These are phyloP conservation scores for Aureobasidium melanogenum DNA, from an alignment of 2,329 filamentous ascomycete genomes.

Conservation along the genomic window DNA sequence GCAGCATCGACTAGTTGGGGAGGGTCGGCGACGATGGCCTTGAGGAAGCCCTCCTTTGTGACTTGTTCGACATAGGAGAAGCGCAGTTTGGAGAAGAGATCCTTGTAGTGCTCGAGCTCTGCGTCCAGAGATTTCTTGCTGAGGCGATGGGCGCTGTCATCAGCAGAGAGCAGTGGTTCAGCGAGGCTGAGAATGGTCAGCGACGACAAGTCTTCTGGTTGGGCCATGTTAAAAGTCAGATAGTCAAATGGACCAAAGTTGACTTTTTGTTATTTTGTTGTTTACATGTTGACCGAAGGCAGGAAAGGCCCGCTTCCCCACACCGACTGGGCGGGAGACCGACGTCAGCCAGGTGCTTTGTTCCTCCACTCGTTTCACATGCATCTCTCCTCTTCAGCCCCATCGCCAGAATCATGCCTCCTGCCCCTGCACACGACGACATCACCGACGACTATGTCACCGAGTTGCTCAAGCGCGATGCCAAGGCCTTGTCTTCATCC, in stretches of 20 bases:
- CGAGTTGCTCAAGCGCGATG: conserved; percentile 69
- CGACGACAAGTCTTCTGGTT: conserved; percentile 35
- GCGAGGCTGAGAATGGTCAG: conserved; percentile 50
- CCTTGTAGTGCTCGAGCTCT: conserved; percentile 83
- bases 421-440: conserved; percentile 16
- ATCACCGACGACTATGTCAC: conserved; percentile 73
- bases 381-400: not conserved
- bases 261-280: not conserved
- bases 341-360: not conserved
- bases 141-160: conserved; percentile 42
- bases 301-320: not conserved
- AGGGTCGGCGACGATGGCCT: conserved; percentile 82
- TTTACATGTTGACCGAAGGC: conserved; percentile 6
- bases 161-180: conserved; percentile 28
- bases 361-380: not conserved
- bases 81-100: conserved; percentile 89
- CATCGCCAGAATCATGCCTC: conserved; percentile 11
- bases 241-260: not conserved
- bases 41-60: conserved; percentile 95
- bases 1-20: conserved; percentile 73
- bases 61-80: conserved; percentile 98
- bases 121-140: conserved; percentile 65
- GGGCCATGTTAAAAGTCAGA: conserved; percentile 18
- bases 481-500: conserved; percentile 56
- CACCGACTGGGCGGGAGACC: not conserved